Conservation (phyloP, 805 yeast genomes). For the Clavispora fructus region DNA sequence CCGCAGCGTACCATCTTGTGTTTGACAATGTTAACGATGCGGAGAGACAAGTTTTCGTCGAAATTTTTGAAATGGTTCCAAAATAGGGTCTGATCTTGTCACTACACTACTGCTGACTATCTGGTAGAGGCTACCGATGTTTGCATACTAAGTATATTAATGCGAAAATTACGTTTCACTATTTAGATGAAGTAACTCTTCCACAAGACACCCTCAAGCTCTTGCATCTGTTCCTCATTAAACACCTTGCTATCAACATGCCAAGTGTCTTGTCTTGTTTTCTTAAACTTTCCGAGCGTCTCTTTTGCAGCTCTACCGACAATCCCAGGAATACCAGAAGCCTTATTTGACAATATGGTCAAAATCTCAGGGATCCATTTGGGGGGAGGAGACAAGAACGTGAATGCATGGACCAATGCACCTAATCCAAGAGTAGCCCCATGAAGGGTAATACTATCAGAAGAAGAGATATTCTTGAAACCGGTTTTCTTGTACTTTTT, state of each 20-base stretch:
- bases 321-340: constrained; percentile 68
- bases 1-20: constrained; percentile 9
- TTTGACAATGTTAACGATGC: constrained; percentile 10
- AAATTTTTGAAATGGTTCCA: constrained; percentile 1
- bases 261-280: constrained; percentile 94
- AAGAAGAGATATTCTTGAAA: constrained; percentile 29
- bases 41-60: constrained; percentile 10
- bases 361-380: constrained; percentile 77
- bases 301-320: constrained; percentile 83
- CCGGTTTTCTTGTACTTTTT: constrained; percentile 35
- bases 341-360: constrained; percentile 62
- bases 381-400: constrained; percentile 90
- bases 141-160: not conserved
- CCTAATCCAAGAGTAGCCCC: constrained; percentile 89
- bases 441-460: constrained; percentile 52
- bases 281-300: constrained; percentile 76
- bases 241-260: constrained; percentile 77
- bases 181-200: constrained; percentile 78
- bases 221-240: constrained; percentile 75
- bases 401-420: constrained; percentile 82
- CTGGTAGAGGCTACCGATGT: not conserved
- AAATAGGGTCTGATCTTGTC: not conserved
- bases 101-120: not conserved
- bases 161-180: not conserved
- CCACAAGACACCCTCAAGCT: constrained; percentile 90